Percentiles rank a stretch among this genome's conserved stretches.
phyloP scores from a whole-genome alignment of 306 rosid genomes.

The Sophora flavescens region DNA sequence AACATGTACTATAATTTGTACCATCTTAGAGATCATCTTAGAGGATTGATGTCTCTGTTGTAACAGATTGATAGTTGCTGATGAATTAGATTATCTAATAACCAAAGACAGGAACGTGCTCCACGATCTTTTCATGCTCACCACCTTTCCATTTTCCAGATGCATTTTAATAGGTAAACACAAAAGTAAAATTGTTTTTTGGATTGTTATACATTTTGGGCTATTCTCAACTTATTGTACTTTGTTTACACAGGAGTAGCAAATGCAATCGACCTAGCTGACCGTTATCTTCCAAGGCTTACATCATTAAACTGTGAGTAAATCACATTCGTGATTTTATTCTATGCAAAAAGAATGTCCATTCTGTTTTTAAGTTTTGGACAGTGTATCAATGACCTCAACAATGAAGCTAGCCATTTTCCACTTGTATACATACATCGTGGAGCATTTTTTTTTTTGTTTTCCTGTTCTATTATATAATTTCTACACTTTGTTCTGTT shows the following conservation, averaged over 20 bases:
- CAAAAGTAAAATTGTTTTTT: background rate
- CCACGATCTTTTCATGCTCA: conserved; percentile 95
- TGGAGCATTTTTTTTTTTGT: background rate
- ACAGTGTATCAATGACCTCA: conserved; percentile 13
- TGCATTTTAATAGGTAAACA: conserved; percentile 80
- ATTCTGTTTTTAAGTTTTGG: background rate
- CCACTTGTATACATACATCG: conserved; percentile 7
- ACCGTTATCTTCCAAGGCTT: conserved; percentile 92
- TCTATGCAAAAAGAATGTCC: background rate
- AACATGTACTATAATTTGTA: conserved; percentile 11
- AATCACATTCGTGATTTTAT: conserved; percentile 15
- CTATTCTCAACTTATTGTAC: background rate
- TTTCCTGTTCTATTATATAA: background rate
- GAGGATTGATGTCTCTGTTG: conserved; percentile 31
- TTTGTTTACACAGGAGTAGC: conserved; percentile 72
- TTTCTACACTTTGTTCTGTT: conserved; percentile 29
- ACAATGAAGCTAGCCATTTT: conserved; percentile 17
- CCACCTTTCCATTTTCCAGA: conserved; percentile 86
- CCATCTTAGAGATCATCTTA: conserved; percentile 13
- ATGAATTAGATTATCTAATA: conserved; percentile 91
- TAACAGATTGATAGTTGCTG: conserved; percentile 79
- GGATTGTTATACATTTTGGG: conserved; percentile 4
- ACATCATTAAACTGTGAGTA: conserved; percentile 89
- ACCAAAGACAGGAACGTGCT: conserved; percentile 88
- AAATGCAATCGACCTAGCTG: conserved; percentile 94